Evolutionary conservation across 2,329 filamentous ascomycete species (phyloP), one percentile per base, ranked within the genome.

Genomic region (Parafenestella ontariensis): DNA sequence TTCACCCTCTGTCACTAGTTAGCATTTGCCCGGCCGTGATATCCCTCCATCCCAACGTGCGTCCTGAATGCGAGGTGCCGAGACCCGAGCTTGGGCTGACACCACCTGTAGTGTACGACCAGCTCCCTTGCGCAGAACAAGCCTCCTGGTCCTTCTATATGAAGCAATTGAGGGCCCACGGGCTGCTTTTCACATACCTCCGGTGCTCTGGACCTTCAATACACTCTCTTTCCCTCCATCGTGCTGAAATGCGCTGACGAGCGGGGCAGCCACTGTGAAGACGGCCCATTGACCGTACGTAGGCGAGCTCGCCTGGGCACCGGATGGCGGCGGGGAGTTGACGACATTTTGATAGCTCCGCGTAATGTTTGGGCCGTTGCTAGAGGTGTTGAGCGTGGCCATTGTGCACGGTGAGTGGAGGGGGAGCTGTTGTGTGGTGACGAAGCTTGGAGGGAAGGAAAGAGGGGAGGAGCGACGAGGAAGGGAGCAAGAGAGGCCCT

Each of bases 211-310:
- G 46, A 99, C 94, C 79, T 97, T 98, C 65, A 99, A 81, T 1
- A 97, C 86, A 76, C 94, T 98, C 79, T 98, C 94, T 80, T 97
- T 98, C 63, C 87, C 89, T 52, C 86, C 83, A 73, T 95, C 91
- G 61, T 84, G 81, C 78, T 96, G 92, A 76, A 99, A 99, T 55
- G 93, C 93, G 79, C 90, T 98, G 74, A 92, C 85, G 36, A 99
- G 85, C 49, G 95, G 95, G 56, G 94, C 91, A 74, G 95, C 91
- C 36, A 99, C 95, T 7, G 91, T 90, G 79, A 96, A 96, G 58
- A 99, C 82, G 18, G 92, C 94, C 95, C 95, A 99, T 81, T 94
- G 91, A 59, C 86, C 92, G 72, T 90, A 91, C 43, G 92, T 96
- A 34, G 91, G 85, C 43, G 93, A 96, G 72, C 82, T 82, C 9